Evolutionary conservation across 2,329 filamentous ascomycete species (phyloP), one percentile per base, ranked within the genome.

Genomic region (Thermothelomyces thermophilus): DNA sequence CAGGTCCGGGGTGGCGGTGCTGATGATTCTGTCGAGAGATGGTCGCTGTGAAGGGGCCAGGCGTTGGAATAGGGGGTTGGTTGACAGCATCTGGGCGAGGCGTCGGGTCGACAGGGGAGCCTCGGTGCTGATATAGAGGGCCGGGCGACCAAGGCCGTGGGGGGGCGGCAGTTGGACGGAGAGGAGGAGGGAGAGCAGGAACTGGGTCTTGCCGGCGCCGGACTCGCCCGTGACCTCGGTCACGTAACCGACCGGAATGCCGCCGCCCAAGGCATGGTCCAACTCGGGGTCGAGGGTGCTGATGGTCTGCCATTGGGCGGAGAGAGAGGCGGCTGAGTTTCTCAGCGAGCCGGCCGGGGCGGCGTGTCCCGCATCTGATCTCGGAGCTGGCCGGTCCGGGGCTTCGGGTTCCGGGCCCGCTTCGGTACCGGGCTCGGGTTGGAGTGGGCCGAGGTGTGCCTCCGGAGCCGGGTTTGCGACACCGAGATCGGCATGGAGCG

Each of bases 51-150:
- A 54, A 13, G 58, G 48, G 26, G 57, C 62, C 53, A 51, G 64
- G 56, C 43, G 59, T 51, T 50, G 51, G 50, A 95, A 74, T 43
- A 73, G 63, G 0, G 84, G 82, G 65, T 95, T 82, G 40, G 72
- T 73, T 20, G 73, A 66, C 1, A 96, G 77, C 55, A 98, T 82
- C 66, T 97, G 90, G 0, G 81, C 71, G 0, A 98, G 80, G 17
- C 93, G 87, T 2, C 73, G 79, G 5, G 91, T 97, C 17, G 90
- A 83, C 2, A 98, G 78, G 1, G 87, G 76, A 0, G 89, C 84
- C 70, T 98, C 93, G 37, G 93, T 97, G 1, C 90, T 94, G 61
- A 98, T 87, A 73, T 98, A 98, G 31, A 98, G 76, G 1, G 88
- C 85, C n/a, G 82, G 77, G 53, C 82, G 82, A 33, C 78, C 78